Evolutionary conservation across 352 stramenopile species (phyloP).

Genomic region (Phytophthora ohioensis): DNA sequence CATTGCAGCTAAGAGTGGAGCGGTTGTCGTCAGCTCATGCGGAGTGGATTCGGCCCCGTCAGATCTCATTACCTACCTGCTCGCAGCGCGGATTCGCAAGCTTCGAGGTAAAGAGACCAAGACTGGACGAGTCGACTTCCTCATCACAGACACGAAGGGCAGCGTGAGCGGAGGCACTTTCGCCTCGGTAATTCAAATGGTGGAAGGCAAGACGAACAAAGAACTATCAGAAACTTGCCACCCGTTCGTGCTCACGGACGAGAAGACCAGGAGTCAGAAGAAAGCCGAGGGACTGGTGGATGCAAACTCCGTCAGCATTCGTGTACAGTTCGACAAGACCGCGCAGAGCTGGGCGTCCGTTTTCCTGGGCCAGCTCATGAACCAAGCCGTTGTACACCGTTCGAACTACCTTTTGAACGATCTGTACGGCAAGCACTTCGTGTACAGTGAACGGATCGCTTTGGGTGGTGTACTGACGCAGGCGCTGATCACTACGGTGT

Average conservation of each 20-base stretch:
- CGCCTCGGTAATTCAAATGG: neutral
- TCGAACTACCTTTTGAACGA: constrained; percentile 65
- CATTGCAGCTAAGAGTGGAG: constrained; percentile 64
- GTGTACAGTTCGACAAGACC: constrained; percentile 38
- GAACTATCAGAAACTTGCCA: constrained; percentile 8
- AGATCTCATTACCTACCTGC: constrained; percentile 68
- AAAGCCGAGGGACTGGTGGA: neutral
- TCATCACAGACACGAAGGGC: constrained; percentile 38
- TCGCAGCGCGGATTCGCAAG: constrained; percentile 36
- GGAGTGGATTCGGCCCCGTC: constrained; percentile 88
- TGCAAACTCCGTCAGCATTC: constrained; percentile 31
- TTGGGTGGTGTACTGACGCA: constrained; percentile 41
- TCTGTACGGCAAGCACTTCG: constrained; percentile 48
- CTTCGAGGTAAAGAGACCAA: neutral
- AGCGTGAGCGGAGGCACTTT: constrained; percentile 1
- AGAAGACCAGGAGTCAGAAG: neutral
- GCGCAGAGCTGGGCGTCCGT: constrained; percentile 53
- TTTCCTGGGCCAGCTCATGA: constrained; percentile 78
- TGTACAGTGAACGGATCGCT: constrained; percentile 46
- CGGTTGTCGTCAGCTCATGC: constrained; percentile 82
- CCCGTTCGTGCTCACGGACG: neutral
- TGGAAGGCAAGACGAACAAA: constrained; percentile 10
- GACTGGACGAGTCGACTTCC: constrained; percentile 35
- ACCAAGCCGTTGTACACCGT: constrained; percentile 70
- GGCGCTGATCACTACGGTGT: constrained; percentile 13